Percentiles rank a stretch among this genome's conserved stretches.
Conservation (phyloP, 208 protist genomes). For the Trypanosoma rangeli region DNA sequence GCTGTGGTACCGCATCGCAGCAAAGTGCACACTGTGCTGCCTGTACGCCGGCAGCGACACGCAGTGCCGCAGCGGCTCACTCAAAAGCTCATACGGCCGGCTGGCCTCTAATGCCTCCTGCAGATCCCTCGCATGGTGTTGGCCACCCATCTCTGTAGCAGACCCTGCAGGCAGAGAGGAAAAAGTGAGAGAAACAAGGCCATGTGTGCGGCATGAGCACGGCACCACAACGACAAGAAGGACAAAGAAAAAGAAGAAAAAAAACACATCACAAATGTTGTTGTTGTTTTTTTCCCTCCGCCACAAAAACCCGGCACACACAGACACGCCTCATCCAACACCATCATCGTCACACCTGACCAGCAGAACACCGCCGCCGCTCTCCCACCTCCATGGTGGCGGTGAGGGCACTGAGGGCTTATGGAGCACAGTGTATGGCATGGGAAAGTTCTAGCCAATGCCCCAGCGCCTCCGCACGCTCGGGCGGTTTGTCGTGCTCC, state of each 20-base stretch:
- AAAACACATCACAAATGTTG: slow-evolving; percentile 6
- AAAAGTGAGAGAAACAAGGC: not conserved
- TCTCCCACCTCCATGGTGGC: too few relatives aligned
- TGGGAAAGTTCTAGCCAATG: slow-evolving; percentile 60
- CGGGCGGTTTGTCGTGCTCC: slow-evolving; percentile 59
- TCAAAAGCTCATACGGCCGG: slow-evolving; percentile 53
- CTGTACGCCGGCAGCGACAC: slow-evolving; percentile 55
- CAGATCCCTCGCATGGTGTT: slow-evolving; percentile 40
- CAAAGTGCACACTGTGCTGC: slow-evolving; percentile 36
- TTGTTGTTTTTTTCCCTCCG: not conserved
- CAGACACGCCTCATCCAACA: slow-evolving; percentile 6
- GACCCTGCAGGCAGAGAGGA: not conserved
- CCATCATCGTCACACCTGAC: too few relatives aligned
- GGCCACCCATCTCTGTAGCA: slow-evolving; percentile 7
- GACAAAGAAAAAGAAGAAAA: slow-evolving; percentile 10
- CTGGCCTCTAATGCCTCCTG: slow-evolving; percentile 53
- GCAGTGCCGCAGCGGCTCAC: slow-evolving; percentile 64
- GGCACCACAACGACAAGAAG: slow-evolving; percentile 15
- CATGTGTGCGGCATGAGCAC: too few relatives aligned
- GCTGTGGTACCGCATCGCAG: slow-evolving; percentile 48
- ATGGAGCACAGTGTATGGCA: slow-evolving; percentile 33
- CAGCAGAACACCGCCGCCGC: too few relatives aligned
- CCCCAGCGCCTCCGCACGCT: slow-evolving; percentile 24
- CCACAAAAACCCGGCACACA: not conserved
- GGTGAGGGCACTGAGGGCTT: not conserved